Base-by-base conservation (phyloP, 2,329 filamentous ascomycete genomes). In the Nigrospora oryzae region DNA sequence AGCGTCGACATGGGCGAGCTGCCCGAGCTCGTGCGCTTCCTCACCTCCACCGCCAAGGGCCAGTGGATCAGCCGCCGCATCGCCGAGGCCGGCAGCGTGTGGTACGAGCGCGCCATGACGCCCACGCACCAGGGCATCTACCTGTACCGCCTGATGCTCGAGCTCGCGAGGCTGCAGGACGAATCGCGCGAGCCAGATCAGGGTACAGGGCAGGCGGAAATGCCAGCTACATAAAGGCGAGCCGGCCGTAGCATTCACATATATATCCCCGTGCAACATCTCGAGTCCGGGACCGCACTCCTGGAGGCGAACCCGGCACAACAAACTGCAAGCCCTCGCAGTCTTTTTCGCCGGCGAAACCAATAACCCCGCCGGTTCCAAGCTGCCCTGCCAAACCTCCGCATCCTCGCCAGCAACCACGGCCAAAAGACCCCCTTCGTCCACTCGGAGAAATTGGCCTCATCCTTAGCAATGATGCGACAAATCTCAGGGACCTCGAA, bases 61-160 rank as follows among this genome's bases (percentile, higher is more conserved):
- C 79, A 85, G 53, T 63, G 65, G 1, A 70, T 71, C 15, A 83
- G 81, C 1, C 64, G 69, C 49, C 68, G 65, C 51, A 81, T 87
- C 49, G 83, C 83, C 12, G 63, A 73, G 47, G 66, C 68, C 11
- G 80, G 83, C 3, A 73, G 74, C 54, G 61, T 65, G 13, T 87
- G 83, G 83, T 72, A 77, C 1, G 72, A 77, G 50, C 70, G 68
- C 60, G 80, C 80, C 4, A 66, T 86, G 14, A 64, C 83, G 43
- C 69, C 70, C 28, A 79, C 83, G 46, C 82, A 86, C 54, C 84
- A 85, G 79, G 63, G 72, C 47, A 65, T 86, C 8, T 86, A 86
- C 56, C 69, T 81, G 15, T 79, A 77, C 63, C 67, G 82, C 35
- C 52, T 86, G 47, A 61, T 81, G 35, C 63, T 81, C 36, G 78